Base-by-base conservation (phyloP, 2,329 filamentous ascomycete genomes). In the Furcasterigmium furcatum region DNA sequence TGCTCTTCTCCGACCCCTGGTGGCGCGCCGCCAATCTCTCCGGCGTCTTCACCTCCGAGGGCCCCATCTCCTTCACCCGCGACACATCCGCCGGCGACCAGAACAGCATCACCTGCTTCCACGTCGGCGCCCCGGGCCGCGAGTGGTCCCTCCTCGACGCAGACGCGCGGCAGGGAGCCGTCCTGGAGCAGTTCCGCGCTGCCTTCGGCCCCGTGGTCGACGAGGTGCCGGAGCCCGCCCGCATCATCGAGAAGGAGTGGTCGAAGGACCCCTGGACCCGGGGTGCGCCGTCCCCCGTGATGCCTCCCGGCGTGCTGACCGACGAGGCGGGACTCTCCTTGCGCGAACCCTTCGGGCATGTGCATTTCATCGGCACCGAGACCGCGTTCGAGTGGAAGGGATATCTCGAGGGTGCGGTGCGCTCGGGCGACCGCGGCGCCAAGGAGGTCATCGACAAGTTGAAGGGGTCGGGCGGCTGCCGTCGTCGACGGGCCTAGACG, bases 381-480 rank as follows among this genome's bases (percentile, higher is more conserved):
- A 75, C 70, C 1, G 67, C 71, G 1, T 62, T 54, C 3, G 68
- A 74, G 46, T 80, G 77, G 77, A 74, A 73, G 45, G 77, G 77
- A 0, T 80, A 80, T 53, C 79, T 82, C 74, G 77, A 82, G 48
- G 78, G 79, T 3, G 78, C 78, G 0, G 60, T 81, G 12, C 53
- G 70, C 6, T 70, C 64, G 41, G 77, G 78, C 2, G 63, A 76
- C 46, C 58, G 71, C 13, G 77, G 64, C 2, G 75, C 74, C 1
- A 56, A 57, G 29, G 72, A 79, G 53, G 70, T 76, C 4, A 46
- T 72, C 5, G 19, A 42, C 20, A 32, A 32, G 30, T 32, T 32
- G 30, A n/a, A 32, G 4, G 18, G 30, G 14, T 32, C n/a, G n/a
- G n/a, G n/a, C n/a, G n/a, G n/a, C n/a, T n/a, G n/a, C n/a, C n/a